Evolutionary conservation across 805 yeast species (phyloP).

Genomic region (Wickerhamomyces bovis): DNA sequence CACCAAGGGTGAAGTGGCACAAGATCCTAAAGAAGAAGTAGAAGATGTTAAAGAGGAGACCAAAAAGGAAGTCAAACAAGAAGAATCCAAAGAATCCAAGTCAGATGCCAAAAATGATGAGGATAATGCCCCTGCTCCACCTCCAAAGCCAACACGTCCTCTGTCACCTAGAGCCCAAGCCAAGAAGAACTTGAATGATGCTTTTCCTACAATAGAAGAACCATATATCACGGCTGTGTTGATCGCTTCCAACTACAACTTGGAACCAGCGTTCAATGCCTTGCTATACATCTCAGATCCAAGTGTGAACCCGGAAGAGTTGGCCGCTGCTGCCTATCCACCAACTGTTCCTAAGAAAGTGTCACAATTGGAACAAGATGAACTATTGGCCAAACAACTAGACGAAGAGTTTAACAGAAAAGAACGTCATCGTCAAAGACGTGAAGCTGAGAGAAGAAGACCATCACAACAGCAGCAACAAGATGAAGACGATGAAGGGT

Average conservation of each 20-base stretch:
- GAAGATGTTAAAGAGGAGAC: not conserved
- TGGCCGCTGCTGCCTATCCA: conserved; percentile 16
- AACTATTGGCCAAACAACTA: conserved; percentile 70
- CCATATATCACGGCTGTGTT: conserved; percentile 69
- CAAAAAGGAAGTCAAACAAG: not conserved
- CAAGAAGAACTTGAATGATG: conserved; percentile 63
- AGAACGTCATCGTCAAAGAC: conserved; percentile 24
- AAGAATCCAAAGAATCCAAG: conserved; percentile 1
- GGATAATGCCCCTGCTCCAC: conserved; percentile 26
- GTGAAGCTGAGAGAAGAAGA: conserved; percentile 23
- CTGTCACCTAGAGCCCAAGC: conserved; percentile 51
- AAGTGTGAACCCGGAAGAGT: conserved; percentile 39
- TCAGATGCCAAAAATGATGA: conserved; percentile 1
- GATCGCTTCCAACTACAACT: conserved; percentile 75
- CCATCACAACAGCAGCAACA: conserved; percentile 4
- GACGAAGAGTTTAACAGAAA: conserved; percentile 53
- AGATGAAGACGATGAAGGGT: conserved; percentile 34
- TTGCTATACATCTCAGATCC: conserved; percentile 77
- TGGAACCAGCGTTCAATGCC: conserved; percentile 88
- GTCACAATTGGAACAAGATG: conserved; percentile 62
- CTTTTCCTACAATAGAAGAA: conserved; percentile 77
- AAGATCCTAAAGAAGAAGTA: conserved; percentile 6
- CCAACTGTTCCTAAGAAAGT: conserved; percentile 26
- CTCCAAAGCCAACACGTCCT: conserved; percentile 55
- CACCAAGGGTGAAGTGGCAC: conserved; percentile 3